These are phyloP conservation scores for Penicillium pancosmium DNA, from an alignment of 495 filamentous ascomycete species.

Conservation along the genomic window DNA sequence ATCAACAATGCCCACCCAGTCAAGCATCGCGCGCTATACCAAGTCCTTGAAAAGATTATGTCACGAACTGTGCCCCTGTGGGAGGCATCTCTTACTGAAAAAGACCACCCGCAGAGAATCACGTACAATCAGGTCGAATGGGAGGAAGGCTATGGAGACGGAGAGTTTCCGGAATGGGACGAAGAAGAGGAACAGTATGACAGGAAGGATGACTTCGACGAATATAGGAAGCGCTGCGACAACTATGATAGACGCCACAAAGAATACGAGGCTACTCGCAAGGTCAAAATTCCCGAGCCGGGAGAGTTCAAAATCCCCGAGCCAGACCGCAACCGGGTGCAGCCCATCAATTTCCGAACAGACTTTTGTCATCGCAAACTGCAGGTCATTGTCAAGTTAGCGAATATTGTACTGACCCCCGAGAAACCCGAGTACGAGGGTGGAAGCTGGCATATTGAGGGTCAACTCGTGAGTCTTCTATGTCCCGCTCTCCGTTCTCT, in stretches of 20 bases:
- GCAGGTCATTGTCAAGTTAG: constrained; percentile 68
- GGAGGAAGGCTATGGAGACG: constrained; percentile 4
- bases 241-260: background rate
- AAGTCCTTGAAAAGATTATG: constrained; percentile 53
- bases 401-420: constrained; percentile 63
- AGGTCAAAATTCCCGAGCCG: constrained; percentile 41
- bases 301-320: constrained; percentile 25
- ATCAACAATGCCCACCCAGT: constrained; percentile 65
- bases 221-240: constrained; percentile 10
- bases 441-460: constrained; percentile 60
- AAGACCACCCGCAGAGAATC: constrained; percentile 15
- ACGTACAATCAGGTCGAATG: constrained; percentile 20
- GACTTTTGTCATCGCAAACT: constrained; percentile 39
- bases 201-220: constrained; percentile 9
- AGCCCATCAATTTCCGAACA: constrained; percentile 30
- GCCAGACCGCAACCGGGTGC: background rate
- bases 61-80: constrained; percentile 54
- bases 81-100: constrained; percentile 35
- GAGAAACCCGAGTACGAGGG: constrained; percentile 54
- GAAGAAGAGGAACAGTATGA: constrained; percentile 1
- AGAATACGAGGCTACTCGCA: background rate
- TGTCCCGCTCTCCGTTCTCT: background rate
- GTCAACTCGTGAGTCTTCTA: constrained; percentile 40
- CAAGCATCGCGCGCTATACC: constrained; percentile 51
- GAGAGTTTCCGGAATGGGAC: background rate